Conservation (phyloP, 2,329 filamentous ascomycete genomes). For the Diaporthe ampelina region DNA sequence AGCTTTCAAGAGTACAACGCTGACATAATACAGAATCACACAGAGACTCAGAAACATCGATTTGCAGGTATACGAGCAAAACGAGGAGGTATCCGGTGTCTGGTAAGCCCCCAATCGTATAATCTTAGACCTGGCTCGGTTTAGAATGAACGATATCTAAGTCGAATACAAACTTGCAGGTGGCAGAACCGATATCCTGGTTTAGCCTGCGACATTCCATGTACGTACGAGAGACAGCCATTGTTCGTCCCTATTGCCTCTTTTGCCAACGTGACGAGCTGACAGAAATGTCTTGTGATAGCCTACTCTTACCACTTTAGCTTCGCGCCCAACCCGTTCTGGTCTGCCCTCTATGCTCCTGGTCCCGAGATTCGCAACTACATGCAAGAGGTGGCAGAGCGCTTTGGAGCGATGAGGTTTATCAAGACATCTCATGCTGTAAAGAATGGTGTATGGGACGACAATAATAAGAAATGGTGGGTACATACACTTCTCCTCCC, state of each 20-base stretch:
- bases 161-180: not conserved
- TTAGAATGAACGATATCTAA: not conserved
- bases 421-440: not conserved
- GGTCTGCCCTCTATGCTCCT: not conserved
- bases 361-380: not conserved
- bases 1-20: not conserved
- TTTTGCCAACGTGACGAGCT: not conserved
- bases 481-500: not conserved
- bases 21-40: not conserved
- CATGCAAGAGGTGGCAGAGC: not conserved
- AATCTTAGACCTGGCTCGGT: not conserved
- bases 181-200: constrained; percentile 3
- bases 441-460: not conserved
- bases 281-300: not conserved
- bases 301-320: constrained; percentile 2
- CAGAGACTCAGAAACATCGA: not conserved
- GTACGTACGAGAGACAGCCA: not conserved
- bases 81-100: not conserved
- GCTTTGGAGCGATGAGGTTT: not conserved
- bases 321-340: constrained; percentile 1
- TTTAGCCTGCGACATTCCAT: constrained; percentile 2
- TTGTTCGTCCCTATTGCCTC: not conserved
- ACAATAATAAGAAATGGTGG: not conserved
- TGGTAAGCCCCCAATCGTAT: not conserved
- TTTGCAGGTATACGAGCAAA: not conserved